A percentile compares a stretch with the other conserved stretches of the same genome.
Evolutionary conservation across 768 basidiomycete species (phyloP).

Genomic region (Mycena rebaudengoi): DNA sequence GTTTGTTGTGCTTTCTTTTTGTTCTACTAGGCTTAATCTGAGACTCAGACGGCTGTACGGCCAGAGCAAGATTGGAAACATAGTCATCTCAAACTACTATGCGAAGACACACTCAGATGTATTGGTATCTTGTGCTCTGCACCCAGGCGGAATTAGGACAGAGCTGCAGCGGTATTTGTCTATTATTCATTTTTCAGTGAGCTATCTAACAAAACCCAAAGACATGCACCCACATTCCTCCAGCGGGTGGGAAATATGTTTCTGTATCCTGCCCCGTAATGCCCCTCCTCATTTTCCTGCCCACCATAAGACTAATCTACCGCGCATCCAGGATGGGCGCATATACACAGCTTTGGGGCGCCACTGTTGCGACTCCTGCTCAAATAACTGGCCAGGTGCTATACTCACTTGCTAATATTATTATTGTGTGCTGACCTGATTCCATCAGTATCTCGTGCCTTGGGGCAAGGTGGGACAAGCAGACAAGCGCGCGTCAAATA

Average conservation of each 20-base stretch:
- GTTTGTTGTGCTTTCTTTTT: neutral
- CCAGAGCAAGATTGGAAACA: conserved; percentile 33
- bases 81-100: conserved; percentile 38
- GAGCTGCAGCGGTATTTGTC: conserved; percentile 19
- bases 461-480: conserved; percentile 42
- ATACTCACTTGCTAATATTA: no score
- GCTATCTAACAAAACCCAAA: neutral
- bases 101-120: conserved; percentile 37
- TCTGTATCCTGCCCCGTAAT: neutral
- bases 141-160: conserved; percentile 36
- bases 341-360: conserved; percentile 14
- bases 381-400: conserved; percentile 8
- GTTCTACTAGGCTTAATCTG: neutral
- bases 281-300: neutral
- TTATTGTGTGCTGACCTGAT: neutral
- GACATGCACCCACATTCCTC: neutral
- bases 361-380: neutral
- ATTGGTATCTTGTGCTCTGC: conserved; percentile 35
- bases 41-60: conserved; percentile 11
- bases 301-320: neutral
- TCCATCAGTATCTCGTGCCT: conserved; percentile 42
- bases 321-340: conserved; percentile 3
- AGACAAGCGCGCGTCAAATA: conserved; percentile 33
- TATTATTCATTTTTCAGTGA: neutral
- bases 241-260: neutral